Base-by-base conservation (phyloP, 768 basidiomycete genomes). In the Epithele typhae region DNA sequence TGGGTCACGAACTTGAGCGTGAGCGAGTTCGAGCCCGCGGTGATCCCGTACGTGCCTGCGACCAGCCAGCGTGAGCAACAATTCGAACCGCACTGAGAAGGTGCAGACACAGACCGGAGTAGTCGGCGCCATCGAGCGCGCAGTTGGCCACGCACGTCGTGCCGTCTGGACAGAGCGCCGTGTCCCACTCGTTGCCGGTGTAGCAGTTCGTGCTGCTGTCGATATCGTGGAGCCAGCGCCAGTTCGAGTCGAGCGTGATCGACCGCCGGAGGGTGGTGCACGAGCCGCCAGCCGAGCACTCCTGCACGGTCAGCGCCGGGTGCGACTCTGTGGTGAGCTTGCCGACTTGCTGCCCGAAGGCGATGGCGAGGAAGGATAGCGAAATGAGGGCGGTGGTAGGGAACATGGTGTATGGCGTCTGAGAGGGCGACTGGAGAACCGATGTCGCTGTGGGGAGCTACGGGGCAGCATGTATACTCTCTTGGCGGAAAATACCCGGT, bases 171-270 rank as follows among this genome's bases (percentile, higher is more conserved):
- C 78, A 81, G 37, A 77, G 59, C 4, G 73, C 64, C 9, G 67
- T 50, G 64, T 79, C 68, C 76, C 76, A 81, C 8, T 65, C 58
- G 68, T 79, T 78, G 25, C 78, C 79, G 52, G 74, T 78, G 68
- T 79, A 79, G 65, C 65, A 69, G 61, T 69, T 69, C 46, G 67
- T 68, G 54, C 57, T 64, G 42, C 60, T 69, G 48, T 49, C 53
- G 47, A 59, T 59, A 36, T 45, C 53, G 52, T 64, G 60, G 40
- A 70, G 53, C 75, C 75, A 78, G 37, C 77, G 74, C 75, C 75
- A 78, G 67, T 78, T 77, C 45, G 71, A 49, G 59, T 79, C 78
- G 61, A 81, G 69, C 42, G 72, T 71, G 56, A 81, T 67, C 22
- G 49, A 50, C 37, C 53, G 49, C 41, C 37, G 36, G n/a, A 51